These are phyloP conservation scores for Schizosaccharomyces cryophilus DNA, from an alignment of 805 yeast species.

Conservation along the genomic window DNA sequence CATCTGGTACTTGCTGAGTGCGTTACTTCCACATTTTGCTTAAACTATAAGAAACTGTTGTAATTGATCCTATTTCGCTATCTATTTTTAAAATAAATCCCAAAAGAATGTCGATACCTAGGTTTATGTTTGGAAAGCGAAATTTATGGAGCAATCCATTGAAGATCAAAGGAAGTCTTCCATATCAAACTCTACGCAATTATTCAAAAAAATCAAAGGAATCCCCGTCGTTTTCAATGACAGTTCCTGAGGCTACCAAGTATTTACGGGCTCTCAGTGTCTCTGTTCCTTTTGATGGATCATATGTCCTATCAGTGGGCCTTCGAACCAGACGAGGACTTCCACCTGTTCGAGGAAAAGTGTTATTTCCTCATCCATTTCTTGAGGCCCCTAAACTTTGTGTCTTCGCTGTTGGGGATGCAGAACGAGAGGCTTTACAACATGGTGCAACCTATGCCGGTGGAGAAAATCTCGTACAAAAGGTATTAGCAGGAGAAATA, in stretches of 20 bases:
- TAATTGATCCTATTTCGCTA: too few species aligned
- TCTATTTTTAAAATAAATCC: too few species aligned
- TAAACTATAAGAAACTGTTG: too few species aligned
- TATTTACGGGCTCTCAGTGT: neutral
- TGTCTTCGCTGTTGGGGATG: conserved; percentile 31
- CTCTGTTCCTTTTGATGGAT: neutral
- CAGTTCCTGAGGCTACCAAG: neutral
- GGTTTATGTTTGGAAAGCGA: too few species aligned
- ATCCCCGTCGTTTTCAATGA: neutral
- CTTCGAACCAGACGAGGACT: neutral
- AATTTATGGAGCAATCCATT: too few species aligned
- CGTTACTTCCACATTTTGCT: too few species aligned
- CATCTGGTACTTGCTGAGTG: too few species aligned
- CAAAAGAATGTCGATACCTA: too few species aligned
- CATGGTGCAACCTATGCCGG: conserved; percentile 49
- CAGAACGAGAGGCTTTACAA: conserved; percentile 26
- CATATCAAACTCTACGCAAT: neutral
- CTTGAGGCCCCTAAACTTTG: neutral
- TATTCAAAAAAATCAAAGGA: neutral
- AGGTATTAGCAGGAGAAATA: conserved; percentile 29
- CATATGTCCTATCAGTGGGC: neutral
- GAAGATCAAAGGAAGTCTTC: neutral
- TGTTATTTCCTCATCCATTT: neutral
- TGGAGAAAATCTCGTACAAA: conserved; percentile 41
- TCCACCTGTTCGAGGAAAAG: neutral